These are phyloP conservation scores for Xanthoconium purpureum DNA, from an alignment of 768 basidiomycete species.

Conservation along the genomic window DNA sequence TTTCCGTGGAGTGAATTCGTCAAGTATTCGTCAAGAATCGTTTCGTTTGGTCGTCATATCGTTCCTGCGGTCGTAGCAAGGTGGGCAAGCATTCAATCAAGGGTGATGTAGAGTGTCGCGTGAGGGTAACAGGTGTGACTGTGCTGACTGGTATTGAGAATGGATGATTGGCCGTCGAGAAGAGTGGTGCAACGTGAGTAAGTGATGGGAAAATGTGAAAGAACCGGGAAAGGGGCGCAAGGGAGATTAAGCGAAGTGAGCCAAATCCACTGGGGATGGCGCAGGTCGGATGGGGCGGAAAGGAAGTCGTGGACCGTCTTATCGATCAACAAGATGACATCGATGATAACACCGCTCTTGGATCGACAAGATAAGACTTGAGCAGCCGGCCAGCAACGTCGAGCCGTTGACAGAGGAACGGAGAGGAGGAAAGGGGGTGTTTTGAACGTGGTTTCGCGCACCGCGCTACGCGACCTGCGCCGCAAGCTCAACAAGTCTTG, in stretches of 20 bases:
- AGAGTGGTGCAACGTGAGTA: conserved; percentile 16
- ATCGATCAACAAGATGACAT: conserved; percentile 47
- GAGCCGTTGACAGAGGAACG: conserved; percentile 33
- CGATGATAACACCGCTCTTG: conserved; percentile 32
- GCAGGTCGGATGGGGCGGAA: conserved; percentile 24
- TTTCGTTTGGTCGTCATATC: conserved; percentile 33
- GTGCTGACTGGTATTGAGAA: conserved; percentile 20
- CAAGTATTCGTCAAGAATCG: conserved; percentile 36
- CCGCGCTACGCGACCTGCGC: conserved; percentile 37
- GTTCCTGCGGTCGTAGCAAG: conserved; percentile 33
- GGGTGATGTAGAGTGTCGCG: conserved; percentile 10
- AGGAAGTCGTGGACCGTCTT: conserved; percentile 29
- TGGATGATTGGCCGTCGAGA: conserved; percentile 26
- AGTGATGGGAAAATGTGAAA: conserved; percentile 21
- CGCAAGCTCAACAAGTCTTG: conserved; percentile 26
- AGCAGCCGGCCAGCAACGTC: conserved; percentile 38
- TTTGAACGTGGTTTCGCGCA: conserved; percentile 26
- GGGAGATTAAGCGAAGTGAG: conserved; percentile 26
- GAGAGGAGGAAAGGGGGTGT: conserved; percentile 12
- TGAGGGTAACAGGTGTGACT: conserved; percentile 17
- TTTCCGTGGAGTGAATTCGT: conserved; percentile 31
- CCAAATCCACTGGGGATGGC: conserved; percentile 29
- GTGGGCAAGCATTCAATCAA: conserved; percentile 20
- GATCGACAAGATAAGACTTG: conserved; percentile 32
- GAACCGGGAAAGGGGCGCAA: conserved; percentile 16